Base-by-base conservation (phyloP, 441 rosid genomes). In the Geranium incanum region DNA sequence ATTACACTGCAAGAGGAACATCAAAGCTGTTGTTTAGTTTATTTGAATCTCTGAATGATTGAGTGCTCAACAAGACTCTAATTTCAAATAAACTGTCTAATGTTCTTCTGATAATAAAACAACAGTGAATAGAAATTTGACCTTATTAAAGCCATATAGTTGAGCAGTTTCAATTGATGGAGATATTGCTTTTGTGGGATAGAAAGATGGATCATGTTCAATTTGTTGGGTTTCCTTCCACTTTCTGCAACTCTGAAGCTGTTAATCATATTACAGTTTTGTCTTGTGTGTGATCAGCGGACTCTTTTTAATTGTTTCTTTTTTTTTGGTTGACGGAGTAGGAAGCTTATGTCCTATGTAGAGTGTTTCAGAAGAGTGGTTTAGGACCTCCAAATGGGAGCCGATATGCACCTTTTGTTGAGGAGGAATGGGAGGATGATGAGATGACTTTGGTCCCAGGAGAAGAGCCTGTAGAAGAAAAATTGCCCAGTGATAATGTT, bases 371-470 rank as follows among this genome's bases (percentile, higher is more conserved):
- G 81, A 94, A 91, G 90, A 88, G 87, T 69, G 87, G 87, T 76
- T 86, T 91, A 71, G 98, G 98, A 69, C 96, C 98, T 50, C 98
- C 97, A 5, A 89, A 81, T 66, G 96, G 95, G 73, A 86, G 88
- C 72, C 89, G 96, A 18, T 89, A 91, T 83, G 98, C 98, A 0
- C 96, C 95, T 1, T 91, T 91, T 72, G 15, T 89, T 37, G 98
- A 94, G 82, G 96, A 89, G 71, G 98, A 94, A 80, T 91, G 97
- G 97, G 85, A 86, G 74, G 93, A 88, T 77, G 85, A 74, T 55
- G 75, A 38, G 75, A 71, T 70, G 38, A 77, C 88, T 80, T 70
- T 93, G 73, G 66, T 89, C 71, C 98, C 95, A 0, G 89, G 98
- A 68, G 86, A 74, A 36, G 90, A 85, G 75, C 84, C 80, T 21